Conservation (phyloP, 495 filamentous ascomycete species). For the Opeltia flavorubescens region DNA sequence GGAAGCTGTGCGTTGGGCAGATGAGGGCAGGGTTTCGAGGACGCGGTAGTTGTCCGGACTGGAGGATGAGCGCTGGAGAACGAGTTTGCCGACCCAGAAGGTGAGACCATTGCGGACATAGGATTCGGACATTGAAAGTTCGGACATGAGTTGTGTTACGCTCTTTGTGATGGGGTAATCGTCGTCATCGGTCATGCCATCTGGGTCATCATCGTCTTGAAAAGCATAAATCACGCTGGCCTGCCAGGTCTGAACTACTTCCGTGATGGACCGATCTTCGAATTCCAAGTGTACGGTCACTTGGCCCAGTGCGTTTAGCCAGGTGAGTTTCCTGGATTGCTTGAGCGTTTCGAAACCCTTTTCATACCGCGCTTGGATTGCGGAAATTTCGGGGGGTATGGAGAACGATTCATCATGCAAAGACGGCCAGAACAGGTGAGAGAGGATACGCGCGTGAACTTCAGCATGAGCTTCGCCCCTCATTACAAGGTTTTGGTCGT, state of each 20-base stretch:
- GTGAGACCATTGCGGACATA: slow-evolving; percentile 63
- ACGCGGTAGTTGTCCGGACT: slow-evolving; percentile 40
- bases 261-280: slow-evolving; percentile 58
- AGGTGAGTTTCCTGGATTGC: slow-evolving; percentile 68
- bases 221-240: slow-evolving; percentile 86
- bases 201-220: slow-evolving; percentile 23
- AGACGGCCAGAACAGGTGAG: slow-evolving; percentile 86
- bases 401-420: slow-evolving; percentile 64
- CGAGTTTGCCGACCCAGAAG: slow-evolving; percentile 74
- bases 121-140: slow-evolving; percentile 60
- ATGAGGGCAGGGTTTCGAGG: slow-evolving; percentile 44
- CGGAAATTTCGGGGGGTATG: slow-evolving; percentile 47
- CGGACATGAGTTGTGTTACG: slow-evolving; percentile 44
- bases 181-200: slow-evolving; percentile 21
- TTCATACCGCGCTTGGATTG: slow-evolving; percentile 56
- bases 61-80: slow-evolving; percentile 45
- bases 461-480: slow-evolving; percentile 19
- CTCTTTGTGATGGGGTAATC: slow-evolving; percentile 33
- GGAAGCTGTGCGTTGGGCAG: slow-evolving; percentile 14
- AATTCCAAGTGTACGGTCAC: slow-evolving; percentile 72
- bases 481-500: slow-evolving; percentile 25
- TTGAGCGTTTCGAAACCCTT: slow-evolving; percentile 68
- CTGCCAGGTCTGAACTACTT: slow-evolving; percentile 73
- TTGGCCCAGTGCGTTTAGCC: slow-evolving; percentile 70
- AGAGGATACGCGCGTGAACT: slow-evolving; percentile 73